Base-by-base conservation (phyloP, 192 early-diverging fungal genomes). In the Coemansia umbellata region DNA sequence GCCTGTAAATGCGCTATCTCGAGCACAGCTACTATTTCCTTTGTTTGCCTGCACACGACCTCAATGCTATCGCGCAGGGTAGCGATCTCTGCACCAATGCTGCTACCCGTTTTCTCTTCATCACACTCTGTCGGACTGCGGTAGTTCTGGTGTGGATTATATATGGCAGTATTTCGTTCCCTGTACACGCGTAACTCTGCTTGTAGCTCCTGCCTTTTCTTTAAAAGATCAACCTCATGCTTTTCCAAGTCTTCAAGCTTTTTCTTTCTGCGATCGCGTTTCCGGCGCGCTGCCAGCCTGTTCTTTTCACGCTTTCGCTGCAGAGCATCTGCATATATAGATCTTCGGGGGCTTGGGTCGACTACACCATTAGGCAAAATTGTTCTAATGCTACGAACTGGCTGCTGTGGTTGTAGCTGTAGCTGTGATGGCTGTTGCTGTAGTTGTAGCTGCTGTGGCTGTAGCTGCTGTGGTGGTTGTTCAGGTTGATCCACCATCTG, bases 211-310 rank as follows among this genome's bases (percentile, higher is more conserved):
- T 43, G 47, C 4, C 59, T 49, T 15, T 37, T 42, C 21, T 54
- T 48, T 21, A 51, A 48, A n/a, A 73, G 69, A 14, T 54, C 51
- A 21, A 30, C 39, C 44, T 73, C 59, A 31, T 55, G 63, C 27
- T 31, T 26, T 36, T 73, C 69, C 1, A 73, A 55, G 4, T 37
- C 55, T 31, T 65, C 63, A 3, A 73, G 41, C 0, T 63, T 53
- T 47, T 73, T 58, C 58, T 73, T 73, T 28, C 66, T 73, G 35
- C 69, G 63, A 19, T 53, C 59, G 45, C 69, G 63, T 63, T 73
- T 73, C 24, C 55, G 43, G 26, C 69, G 62, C 5, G 69, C 69
- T 0, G 69, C 63, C 10, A 73, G 50, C 31, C 62, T 73, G 47
- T 73, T 73, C 13, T 55, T 59, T 24, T 73, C 63, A 8, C 69